These are phyloP conservation scores for Immersiporthe knoxdaviesiana DNA, from an alignment of 2,329 filamentous ascomycete species.

Conservation along the genomic window DNA sequence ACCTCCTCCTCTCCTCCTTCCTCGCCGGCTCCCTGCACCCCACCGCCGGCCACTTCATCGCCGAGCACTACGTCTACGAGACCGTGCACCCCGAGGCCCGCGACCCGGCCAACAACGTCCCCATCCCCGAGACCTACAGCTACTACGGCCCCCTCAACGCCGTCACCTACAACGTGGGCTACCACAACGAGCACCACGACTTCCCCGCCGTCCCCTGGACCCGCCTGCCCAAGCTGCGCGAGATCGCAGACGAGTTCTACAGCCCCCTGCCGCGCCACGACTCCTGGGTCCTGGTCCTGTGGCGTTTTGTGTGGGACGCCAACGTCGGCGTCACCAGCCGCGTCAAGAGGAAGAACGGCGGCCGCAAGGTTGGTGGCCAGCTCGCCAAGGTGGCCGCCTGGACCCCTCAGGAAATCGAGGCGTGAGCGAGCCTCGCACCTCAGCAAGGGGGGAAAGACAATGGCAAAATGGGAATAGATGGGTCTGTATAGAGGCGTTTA, in stretches of 20 bases:
- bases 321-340: constrained; percentile 88
- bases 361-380: constrained; percentile 58
- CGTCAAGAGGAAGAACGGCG: constrained; percentile 87
- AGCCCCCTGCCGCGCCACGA: constrained; percentile 81
- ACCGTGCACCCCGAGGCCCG: constrained; percentile 59
- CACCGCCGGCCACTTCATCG: constrained; percentile 96
- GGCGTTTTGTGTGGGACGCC: constrained; percentile 92
- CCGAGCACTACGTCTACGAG: constrained; percentile 89
- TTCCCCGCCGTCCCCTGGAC: constrained; percentile 98
- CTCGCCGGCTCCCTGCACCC: constrained; percentile 92
- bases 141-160: constrained; percentile 95
- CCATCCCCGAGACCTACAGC: constrained; percentile 90
- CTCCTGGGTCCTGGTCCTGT: constrained; percentile 92
- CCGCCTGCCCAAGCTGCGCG: constrained; percentile 73
- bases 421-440: constrained; percentile 44
- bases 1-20: constrained; percentile 88
- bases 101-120: constrained; percentile 62
- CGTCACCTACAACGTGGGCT: constrained; percentile 93
- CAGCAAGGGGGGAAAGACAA: not conserved
- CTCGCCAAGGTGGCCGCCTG: constrained; percentile 54
- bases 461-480: not conserved
- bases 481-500: not conserved
- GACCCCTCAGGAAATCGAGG: constrained; percentile 72
- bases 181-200: constrained; percentile 99
- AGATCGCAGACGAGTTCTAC: constrained; percentile 90